Evolutionary conservation across 2,329 filamentous ascomycete species (phyloP).

Genomic region (Mycosphaerella arachidis): DNA sequence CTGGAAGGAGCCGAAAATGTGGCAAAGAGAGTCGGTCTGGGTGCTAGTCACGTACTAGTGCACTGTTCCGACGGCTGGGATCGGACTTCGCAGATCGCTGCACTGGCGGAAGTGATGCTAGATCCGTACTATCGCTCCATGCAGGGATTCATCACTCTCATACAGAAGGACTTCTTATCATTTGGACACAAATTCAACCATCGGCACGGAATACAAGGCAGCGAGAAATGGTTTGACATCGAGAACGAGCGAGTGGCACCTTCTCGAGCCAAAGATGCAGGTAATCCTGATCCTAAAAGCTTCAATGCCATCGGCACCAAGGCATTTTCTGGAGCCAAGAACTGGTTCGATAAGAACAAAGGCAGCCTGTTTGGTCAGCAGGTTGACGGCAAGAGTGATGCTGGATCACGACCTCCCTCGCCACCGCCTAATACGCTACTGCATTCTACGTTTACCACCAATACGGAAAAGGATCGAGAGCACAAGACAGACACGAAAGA

Average conservation of each 20-base stretch:
- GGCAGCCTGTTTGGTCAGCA: conserved; percentile 29
- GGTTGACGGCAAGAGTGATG: conserved; percentile 59
- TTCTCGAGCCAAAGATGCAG: conserved; percentile 33
- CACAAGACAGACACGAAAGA: conserved; percentile 80
- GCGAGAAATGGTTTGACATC: conserved; percentile 89
- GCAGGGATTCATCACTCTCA: conserved; percentile 86
- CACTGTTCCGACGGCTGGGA: conserved; percentile 99
- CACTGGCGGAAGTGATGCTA: conserved; percentile 80
- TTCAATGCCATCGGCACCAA: conserved; percentile 57
- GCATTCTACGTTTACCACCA: conserved; percentile 41
- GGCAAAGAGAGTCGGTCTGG: conserved; percentile 79
- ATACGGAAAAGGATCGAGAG: conserved; percentile 48
- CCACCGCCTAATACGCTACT: conserved; percentile 44
- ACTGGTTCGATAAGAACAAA: conserved; percentile 75
- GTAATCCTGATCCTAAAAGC: conserved; percentile 40
- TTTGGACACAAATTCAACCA: conserved; percentile 98
- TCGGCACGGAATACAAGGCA: conserved; percentile 79
- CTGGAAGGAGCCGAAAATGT: conserved; percentile 82
- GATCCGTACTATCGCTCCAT: conserved; percentile 94
- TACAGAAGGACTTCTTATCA: conserved; percentile 97
- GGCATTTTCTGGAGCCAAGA: conserved; percentile 68
- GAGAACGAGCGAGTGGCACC: conserved; percentile 72
- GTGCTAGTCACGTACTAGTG: conserved; percentile 90
- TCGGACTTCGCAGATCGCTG: conserved; percentile 89
- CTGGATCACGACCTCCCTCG: conserved; percentile 33